These are phyloP conservation scores for Neocucurbitaria cava DNA, from an alignment of 2,329 filamentous ascomycete genomes.

Conservation along the genomic window DNA sequence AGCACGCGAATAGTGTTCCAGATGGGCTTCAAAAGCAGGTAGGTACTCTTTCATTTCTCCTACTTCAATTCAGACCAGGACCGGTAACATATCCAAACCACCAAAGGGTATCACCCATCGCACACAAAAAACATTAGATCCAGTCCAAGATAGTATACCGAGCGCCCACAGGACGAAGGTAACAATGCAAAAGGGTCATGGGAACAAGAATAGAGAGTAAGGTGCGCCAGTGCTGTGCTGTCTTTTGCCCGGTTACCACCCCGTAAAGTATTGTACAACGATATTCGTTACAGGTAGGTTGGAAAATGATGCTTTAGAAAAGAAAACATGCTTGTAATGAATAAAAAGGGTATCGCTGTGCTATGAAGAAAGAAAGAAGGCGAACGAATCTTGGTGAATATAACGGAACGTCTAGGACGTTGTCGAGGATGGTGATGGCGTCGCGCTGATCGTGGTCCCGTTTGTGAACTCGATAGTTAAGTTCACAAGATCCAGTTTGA, in stretches of 20 bases:
- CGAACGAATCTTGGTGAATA: background rate
- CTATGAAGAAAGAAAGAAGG: slow-evolving; percentile 3
- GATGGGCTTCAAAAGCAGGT: background rate
- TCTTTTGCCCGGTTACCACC: slow-evolving; percentile 2
- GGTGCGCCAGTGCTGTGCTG: slow-evolving; percentile 3
- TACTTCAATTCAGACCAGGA: slow-evolving; percentile 8
- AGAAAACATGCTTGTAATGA: slow-evolving; percentile 3
- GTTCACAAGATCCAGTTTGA: slow-evolving; percentile 40
- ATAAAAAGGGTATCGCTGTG: slow-evolving; percentile 26
- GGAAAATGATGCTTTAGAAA: background rate
- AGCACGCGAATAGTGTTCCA: background rate
- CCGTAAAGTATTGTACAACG: slow-evolving; percentile 17
- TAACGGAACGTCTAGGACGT: slow-evolving; percentile 1
- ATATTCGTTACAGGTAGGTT: background rate
- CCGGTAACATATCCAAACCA: slow-evolving; percentile 4
- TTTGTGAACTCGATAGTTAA: slow-evolving; percentile 43
- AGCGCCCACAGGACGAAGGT: slow-evolving; percentile 35
- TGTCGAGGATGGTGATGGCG: slow-evolving; percentile 5
- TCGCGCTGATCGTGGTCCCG: slow-evolving; percentile 39
- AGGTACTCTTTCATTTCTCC: background rate
- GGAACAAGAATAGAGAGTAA: slow-evolving; percentile 5
- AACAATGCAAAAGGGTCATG: slow-evolving; percentile 9
- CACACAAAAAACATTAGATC: slow-evolving; percentile 39
- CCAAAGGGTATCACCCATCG: slow-evolving; percentile 19
- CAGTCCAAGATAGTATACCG: slow-evolving; percentile 26